A percentile compares a stretch with the other conserved stretches of the same genome.
Evolutionary conservation across 192 early-diverging fungal species (phyloP).

Genomic region (Rhizophagus clarus): DNA sequence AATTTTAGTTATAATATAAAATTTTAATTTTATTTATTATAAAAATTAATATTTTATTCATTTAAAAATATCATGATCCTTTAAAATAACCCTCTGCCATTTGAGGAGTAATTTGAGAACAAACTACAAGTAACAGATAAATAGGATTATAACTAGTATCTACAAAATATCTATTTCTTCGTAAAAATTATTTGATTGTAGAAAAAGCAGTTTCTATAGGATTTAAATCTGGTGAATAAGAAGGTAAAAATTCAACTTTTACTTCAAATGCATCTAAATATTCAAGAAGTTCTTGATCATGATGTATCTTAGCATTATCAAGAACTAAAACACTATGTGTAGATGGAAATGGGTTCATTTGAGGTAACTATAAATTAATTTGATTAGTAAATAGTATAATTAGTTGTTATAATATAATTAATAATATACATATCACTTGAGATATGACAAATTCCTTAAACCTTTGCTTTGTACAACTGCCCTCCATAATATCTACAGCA

Average conservation of each 20-base stretch:
- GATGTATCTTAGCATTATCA: conserved; percentile 17
- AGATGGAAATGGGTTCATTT: background rate
- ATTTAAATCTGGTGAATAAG: conserved; percentile 21
- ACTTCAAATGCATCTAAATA: background rate
- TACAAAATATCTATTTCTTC: conserved; percentile 6
- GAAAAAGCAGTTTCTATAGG: conserved; percentile 10
- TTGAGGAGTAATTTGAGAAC: conserved; percentile 6
- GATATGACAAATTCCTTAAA: conserved; percentile 17
- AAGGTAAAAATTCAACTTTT: background rate
- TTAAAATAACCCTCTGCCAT: background rate
- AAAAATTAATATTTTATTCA: too few species aligned
- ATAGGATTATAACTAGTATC: background rate
- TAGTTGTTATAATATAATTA: background rate
- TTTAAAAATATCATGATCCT: background rate
- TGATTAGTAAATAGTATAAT: background rate
- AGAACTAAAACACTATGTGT: background rate
- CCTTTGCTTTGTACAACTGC: background rate
- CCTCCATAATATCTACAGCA: conserved; percentile 17
- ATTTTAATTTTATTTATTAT: too few species aligned
- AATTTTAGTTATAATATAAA: too few species aligned
- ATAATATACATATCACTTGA: background rate
- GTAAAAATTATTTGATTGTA: conserved; percentile 14
- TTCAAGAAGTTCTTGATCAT: background rate
- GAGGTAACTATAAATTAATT: background rate
- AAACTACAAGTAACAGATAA: conserved; percentile 12